These are phyloP conservation scores for Mycena haematopus DNA, from an alignment of 768 basidiomycete species.

Conservation along the genomic window DNA sequence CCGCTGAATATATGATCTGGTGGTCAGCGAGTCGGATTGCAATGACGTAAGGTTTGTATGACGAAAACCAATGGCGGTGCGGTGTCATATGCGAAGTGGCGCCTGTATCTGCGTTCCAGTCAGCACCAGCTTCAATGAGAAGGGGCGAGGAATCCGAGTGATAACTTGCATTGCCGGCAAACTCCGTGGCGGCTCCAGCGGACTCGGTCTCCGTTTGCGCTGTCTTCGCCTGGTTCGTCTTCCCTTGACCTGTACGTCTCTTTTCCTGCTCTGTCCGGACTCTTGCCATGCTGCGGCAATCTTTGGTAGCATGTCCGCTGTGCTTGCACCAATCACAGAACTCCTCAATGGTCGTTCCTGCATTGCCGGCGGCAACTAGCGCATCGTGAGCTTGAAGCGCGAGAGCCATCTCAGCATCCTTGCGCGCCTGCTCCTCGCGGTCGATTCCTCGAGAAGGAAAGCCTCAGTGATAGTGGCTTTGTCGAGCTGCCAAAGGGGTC, in stretches of 20 bases:
- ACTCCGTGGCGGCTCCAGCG: constrained; percentile 16
- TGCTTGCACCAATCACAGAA: constrained; percentile 18
- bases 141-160: constrained; percentile 11
- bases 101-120: constrained; percentile 41
- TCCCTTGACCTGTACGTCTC: neutral
- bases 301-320: constrained; percentile 7
- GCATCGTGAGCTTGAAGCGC: neutral
- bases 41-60: constrained; percentile 30
- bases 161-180: constrained; percentile 29
- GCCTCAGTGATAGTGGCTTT: constrained; percentile 18
- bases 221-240: neutral
- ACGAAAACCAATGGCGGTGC: constrained; percentile 37
- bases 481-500: too few species aligned
- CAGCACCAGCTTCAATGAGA: constrained; percentile 22
- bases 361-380: neutral
- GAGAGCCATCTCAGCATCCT: neutral
- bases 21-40: constrained; percentile 36
- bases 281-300: constrained; percentile 17
- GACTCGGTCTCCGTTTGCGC: neutral
- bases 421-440: neutral
- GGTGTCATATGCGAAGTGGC: constrained; percentile 43
- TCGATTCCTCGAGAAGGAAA: constrained; percentile 19
- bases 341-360: neutral
- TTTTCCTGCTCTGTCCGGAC: constrained; percentile 1
- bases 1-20: constrained; percentile 35